Evolutionary conservation across 2,329 filamentous ascomycete species (phyloP), one percentile per base, ranked within the genome.

Genomic region (Graphiopsis chlorocephala): DNA sequence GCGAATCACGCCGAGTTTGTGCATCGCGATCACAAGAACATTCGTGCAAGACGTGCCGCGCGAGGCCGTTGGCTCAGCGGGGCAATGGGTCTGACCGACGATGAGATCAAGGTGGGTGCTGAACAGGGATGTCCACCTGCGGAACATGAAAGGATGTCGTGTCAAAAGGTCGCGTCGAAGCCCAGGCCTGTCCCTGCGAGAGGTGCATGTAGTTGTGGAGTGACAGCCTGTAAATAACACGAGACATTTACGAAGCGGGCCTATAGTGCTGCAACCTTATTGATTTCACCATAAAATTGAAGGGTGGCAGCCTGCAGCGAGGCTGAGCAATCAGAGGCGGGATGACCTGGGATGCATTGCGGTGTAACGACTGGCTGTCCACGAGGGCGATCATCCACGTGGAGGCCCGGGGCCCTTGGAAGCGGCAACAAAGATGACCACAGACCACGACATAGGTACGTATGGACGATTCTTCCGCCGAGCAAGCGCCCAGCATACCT

Each of bases 181-280:
- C 20, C 60, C 60, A 62, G 60, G 33, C 60, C 60, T 33, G 31
- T 10, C 23, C 33, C 47, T 29, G 60, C 48, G 7, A 62, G 48
- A 53, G 29, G 28, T 50, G 42, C 58, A 61, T 61, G 31, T 29
- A 29, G 23, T 38, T n/a, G 48, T 42, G 33, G 47, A 55, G 33
- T 31, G 48, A 42, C 20, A 45, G 47, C 35, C 47, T 52, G 59
- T 31, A 33, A 50, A 38, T 28, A 35, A 62, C 33, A 45, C 48
- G 15, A 62, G 35, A 26, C 17, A 35, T 45, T 53, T n/a, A 25
- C 23, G 25, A 55, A 26, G 33, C 60, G 47, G 20, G 35, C 48
- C 60, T 53, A 62, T 45, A 55, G 60, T 29, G 58, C 45, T 58
- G 55, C 20, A 61, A 52, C 58, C 29, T 25, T 42, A 42, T 42